Evolutionary conservation across 1,139 yeast genomes (phyloP).

Genomic region (Arxiozyma telluris): DNA sequence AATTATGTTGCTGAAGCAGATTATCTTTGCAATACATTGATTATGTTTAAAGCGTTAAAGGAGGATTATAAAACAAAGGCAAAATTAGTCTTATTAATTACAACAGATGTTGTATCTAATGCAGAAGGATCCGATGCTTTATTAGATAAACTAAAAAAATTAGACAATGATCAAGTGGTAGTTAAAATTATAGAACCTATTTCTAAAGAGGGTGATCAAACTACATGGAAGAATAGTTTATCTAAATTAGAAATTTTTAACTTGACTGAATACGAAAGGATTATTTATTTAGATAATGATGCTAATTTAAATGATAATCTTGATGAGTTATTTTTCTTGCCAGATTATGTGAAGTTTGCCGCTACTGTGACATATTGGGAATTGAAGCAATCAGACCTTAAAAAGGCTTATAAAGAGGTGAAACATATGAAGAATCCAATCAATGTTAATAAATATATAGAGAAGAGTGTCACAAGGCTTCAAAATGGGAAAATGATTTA

Average conservation of each 20-base stretch:
- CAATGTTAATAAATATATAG: constrained; percentile 20
- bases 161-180: constrained; percentile 23
- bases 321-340: constrained; percentile 43
- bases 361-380: constrained; percentile 30
- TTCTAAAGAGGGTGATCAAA: constrained; percentile 20
- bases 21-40: constrained; percentile 38
- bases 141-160: constrained; percentile 11
- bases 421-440: constrained; percentile 15
- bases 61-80: constrained; percentile 33
- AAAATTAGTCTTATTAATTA: constrained; percentile 33
- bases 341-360: constrained; percentile 29
- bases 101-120: constrained; percentile 18
- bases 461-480: constrained; percentile 15
- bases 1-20: constrained; percentile 39
- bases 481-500: constrained; percentile 23
- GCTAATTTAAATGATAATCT: constrained; percentile 29
- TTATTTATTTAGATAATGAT: constrained; percentile 39
- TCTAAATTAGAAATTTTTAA: constrained; percentile 48
- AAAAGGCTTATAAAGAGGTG: constrained; percentile 17
- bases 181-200: constrained; percentile 25
- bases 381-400: constrained; percentile 17
- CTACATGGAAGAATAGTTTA: constrained; percentile 44
- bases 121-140: constrained; percentile 6
- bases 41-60: constrained; percentile 34
- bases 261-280: constrained; percentile 40